Percentiles rank a stretch among this genome's conserved stretches.
Conservation (phyloP, 2,329 filamentous ascomycete genomes). For the Ustulina deusta region DNA sequence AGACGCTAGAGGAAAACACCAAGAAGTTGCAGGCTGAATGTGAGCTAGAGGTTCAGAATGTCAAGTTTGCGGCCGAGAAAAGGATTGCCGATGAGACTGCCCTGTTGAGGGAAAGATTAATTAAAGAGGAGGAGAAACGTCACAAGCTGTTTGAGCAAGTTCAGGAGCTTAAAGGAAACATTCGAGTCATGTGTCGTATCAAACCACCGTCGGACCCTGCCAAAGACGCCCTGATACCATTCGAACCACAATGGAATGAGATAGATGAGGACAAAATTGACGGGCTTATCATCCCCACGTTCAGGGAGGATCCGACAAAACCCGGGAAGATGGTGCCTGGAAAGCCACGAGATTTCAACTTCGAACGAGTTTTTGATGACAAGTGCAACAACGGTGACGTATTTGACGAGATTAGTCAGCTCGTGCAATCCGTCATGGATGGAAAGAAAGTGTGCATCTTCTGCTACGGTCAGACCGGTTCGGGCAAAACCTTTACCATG, state of each 20-base stretch:
- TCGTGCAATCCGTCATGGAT: constrained; percentile 95
- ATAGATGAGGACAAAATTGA: constrained; percentile 83
- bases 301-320: constrained; percentile 85
- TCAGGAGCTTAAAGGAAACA: constrained; percentile 97
- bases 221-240: constrained; percentile 76
- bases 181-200: constrained; percentile 96
- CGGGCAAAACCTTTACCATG: constrained; percentile 98
- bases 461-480: constrained; percentile 97
- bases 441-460: constrained; percentile 99
- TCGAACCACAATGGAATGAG: constrained; percentile 74
- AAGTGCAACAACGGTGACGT: constrained; percentile 83
- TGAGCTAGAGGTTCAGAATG: constrained; percentile 64
- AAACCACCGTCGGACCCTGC: constrained; percentile 74
- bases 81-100: constrained; percentile 71
- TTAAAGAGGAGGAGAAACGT: constrained; percentile 90
- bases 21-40: constrained; percentile 44
- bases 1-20: constrained; percentile 44
- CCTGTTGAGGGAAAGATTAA: constrained; percentile 81
- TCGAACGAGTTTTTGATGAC: constrained; percentile 92
- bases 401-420: constrained; percentile 95
- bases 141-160: constrained; percentile 97
- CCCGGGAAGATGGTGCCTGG: constrained; percentile 69
- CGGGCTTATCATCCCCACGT: constrained; percentile 84
- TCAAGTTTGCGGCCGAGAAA: constrained; percentile 84
- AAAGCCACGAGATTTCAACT: constrained; percentile 87